Evolutionary conservation across 2,329 filamentous ascomycete genomes (phyloP).

Genomic region (Penicillium sp.): DNA sequence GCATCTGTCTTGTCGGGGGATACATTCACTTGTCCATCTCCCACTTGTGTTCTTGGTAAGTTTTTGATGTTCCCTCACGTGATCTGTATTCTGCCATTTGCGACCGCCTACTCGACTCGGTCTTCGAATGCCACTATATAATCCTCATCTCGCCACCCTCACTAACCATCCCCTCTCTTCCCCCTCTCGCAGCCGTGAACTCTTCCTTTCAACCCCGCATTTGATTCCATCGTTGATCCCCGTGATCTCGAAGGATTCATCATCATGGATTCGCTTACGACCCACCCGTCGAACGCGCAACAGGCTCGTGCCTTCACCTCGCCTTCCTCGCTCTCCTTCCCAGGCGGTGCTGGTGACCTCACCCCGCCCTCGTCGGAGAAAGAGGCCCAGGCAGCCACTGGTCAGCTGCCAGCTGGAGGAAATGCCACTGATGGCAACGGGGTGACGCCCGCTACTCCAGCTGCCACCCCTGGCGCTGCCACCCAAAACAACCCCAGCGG

Average conservation of each 20-base stretch:
- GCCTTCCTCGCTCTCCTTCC: slow-evolving; percentile 89
- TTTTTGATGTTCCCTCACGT: slow-evolving; percentile 9
- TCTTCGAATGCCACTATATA: neutral
- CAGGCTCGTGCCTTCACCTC: slow-evolving; percentile 97
- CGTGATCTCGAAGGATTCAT: neutral
- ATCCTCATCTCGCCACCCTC: slow-evolving; percentile 9
- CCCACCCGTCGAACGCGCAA: slow-evolving; percentile 86
- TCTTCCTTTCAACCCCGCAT: neutral
- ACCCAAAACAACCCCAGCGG: slow-evolving; percentile 82
- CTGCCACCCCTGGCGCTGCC: slow-evolving; percentile 68
- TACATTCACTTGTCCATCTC: slow-evolving; percentile 99
- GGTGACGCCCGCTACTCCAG: slow-evolving; percentile 85
- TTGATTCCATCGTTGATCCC: slow-evolving; percentile 1
- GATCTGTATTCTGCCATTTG: slow-evolving; percentile 12
- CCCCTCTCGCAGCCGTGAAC: neutral
- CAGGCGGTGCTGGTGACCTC: slow-evolving; percentile 80
- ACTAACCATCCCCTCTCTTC: neutral
- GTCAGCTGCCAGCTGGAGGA: slow-evolving; percentile 61
- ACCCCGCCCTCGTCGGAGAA: slow-evolving; percentile 78
- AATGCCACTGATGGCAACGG: slow-evolving; percentile 72
- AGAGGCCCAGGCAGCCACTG: slow-evolving; percentile 60
- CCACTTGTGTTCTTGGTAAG: slow-evolving; percentile 65
- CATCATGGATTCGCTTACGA: slow-evolving; percentile 64
- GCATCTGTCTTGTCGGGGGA: slow-evolving; percentile 65
- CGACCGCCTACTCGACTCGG: slow-evolving; percentile 30